Conservation (phyloP, 2,329 filamentous ascomycete species). For the Epichloe sp. region DNA sequence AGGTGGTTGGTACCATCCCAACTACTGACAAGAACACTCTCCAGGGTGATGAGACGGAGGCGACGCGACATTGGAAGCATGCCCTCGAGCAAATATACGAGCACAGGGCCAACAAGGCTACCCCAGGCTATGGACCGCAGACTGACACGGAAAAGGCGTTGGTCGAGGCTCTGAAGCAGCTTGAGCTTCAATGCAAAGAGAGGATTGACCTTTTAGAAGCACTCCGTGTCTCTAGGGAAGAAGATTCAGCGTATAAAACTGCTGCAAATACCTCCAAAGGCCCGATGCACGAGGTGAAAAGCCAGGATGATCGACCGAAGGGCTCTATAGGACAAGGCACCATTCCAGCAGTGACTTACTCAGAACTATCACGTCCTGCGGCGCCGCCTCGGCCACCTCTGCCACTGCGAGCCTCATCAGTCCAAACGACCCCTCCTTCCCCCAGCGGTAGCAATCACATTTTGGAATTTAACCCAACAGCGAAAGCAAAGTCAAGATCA, state of each 20-base stretch:
- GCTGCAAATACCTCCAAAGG: slow-evolving; percentile 10
- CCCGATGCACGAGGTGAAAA: slow-evolving; percentile 7
- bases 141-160: slow-evolving; percentile 76
- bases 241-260: slow-evolving; percentile 9
- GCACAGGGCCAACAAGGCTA: slow-evolving; percentile 64
- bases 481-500: slow-evolving; percentile 14
- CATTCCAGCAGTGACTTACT: slow-evolving; percentile 67
- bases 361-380: slow-evolving; percentile 61
- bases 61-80: slow-evolving; percentile 76
- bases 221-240: slow-evolving; percentile 51
- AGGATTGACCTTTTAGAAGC: slow-evolving; percentile 79
- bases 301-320: slow-evolving; percentile 13
- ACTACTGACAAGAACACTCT: neutral
- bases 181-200: slow-evolving; percentile 89
- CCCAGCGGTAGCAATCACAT: slow-evolving; percentile 16
- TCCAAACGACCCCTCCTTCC: slow-evolving; percentile 25
- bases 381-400: slow-evolving; percentile 44
- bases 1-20: neutral
- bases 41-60: slow-evolving; percentile 76
- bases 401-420: slow-evolving; percentile 40
- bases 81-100: slow-evolving; percentile 83
- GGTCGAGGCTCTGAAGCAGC: slow-evolving; percentile 64
- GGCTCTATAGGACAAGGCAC: slow-evolving; percentile 71
- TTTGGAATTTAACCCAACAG: slow-evolving; percentile 7
- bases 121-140: slow-evolving; percentile 54